Percentiles rank a stretch among this genome's conserved stretches.
These are phyloP conservation scores for Lactifluus rugatus DNA, from an alignment of 768 basidiomycete species.

Conservation along the genomic window DNA sequence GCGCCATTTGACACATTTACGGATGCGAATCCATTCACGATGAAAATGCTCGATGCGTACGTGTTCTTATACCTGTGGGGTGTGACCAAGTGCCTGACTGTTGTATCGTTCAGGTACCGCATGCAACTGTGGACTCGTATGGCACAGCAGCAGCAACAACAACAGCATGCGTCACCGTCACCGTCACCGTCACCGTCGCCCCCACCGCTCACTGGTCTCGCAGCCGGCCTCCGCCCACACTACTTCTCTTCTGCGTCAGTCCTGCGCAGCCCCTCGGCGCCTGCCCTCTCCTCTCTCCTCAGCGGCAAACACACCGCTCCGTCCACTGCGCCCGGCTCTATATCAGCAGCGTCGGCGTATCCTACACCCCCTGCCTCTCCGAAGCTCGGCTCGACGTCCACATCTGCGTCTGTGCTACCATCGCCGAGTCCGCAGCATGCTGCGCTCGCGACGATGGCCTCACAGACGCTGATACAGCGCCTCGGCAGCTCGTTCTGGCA, in stretches of 20 bases:
- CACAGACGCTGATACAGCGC: conserved; percentile 62
- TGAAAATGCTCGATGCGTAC: conserved; percentile 78
- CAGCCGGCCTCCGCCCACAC: conserved; percentile 29
- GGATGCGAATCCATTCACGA: conserved; percentile 74
- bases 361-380: conserved; percentile 41
- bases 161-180: conserved; percentile 33
- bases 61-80: conserved; percentile 23
- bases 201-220: conserved; percentile 24
- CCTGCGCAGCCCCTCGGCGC: conserved; percentile 11
- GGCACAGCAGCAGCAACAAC: conserved; percentile 54
- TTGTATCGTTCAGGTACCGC: conserved; percentile 40
- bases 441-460: conserved; percentile 63
- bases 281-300: conserved; percentile 28
- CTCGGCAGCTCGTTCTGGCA: conserved; percentile 80
- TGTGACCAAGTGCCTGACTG: conserved; percentile 10
- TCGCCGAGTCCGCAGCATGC: conserved; percentile 34
- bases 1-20: conserved; percentile 67
- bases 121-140: conserved; percentile 93
- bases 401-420: conserved; percentile 25
- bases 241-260: conserved; percentile 28
- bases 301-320: conserved; percentile 34
- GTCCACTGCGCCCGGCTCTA: not conserved
- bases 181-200: conserved; percentile 23
- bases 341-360: conserved; percentile 26
- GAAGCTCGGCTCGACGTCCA: conserved; percentile 25